Evolutionary conservation across 805 yeast species (phyloP), one percentile per base, ranked within the genome.

Genomic region (Metschnikowia aberdeeniae): DNA sequence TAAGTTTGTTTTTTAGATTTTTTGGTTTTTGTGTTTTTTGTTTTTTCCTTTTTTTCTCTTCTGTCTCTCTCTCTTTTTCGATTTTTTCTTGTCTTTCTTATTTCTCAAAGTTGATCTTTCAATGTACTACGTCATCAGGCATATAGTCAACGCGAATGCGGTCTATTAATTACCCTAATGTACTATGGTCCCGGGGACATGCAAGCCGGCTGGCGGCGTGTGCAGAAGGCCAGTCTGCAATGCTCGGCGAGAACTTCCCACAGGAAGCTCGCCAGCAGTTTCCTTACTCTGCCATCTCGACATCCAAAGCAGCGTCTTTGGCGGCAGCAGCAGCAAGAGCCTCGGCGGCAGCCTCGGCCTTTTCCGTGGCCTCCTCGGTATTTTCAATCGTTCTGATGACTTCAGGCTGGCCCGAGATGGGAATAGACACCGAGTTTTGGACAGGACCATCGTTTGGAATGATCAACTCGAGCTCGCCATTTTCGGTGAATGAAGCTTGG

Each of bases 381-480:
- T 39, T 42, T 13, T 36, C 49, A 3, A 39, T 39, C 26, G 22
- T 32, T 31, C 42, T 30, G 22, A 24, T 24, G 11, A 29, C 11
- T 20, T 50, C 52, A 19, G 49, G 41, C 37, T 51, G 34, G 43
- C 53, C 55, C 27, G 56, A 64, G 34, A 67, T 59, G 28, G 56
- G 54, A 39, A 67, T 63, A 10, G 63, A 51, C 35, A 59, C 57
- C 44, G 47, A 57, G 54, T 62, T 59, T 13, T 45, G 57, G 10
- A 53, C 46, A 8, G 54, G 41, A 13, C 55, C 53, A 40, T 63
- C 64, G 46, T 64, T 66, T 42, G 76, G 76, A 49, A 71, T 65
- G 36, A 63, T 61, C 49, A 71, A 58, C 56, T 70, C 73, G 47
- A 71, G 65, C 58, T 71, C 76, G 44, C 67, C 70, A 41, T 64